phyloP scores from a whole-genome alignment of 805 yeast species.

The Debaryomyces castellii region DNA sequence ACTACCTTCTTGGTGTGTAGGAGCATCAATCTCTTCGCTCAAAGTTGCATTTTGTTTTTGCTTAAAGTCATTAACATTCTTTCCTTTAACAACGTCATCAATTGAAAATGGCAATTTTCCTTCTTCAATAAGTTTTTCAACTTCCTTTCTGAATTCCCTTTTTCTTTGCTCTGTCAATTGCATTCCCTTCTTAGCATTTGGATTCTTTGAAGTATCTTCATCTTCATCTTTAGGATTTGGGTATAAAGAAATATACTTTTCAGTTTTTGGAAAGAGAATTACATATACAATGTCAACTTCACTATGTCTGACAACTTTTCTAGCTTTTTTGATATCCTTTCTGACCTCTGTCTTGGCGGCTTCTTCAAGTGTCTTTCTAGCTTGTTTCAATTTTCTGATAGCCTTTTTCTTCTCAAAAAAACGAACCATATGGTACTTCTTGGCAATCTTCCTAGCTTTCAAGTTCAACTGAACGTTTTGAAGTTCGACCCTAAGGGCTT shows the following conservation, averaged over 20 bases:
- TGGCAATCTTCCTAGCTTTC: slow-evolving; percentile 52
- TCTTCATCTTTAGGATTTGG: slow-evolving; percentile 43
- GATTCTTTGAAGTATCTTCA: slow-evolving; percentile 18
- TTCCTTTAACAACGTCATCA: slow-evolving; percentile 46
- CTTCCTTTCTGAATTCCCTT: slow-evolving; percentile 45
- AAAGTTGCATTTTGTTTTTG: slow-evolving; percentile 13
- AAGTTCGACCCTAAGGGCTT: slow-evolving; percentile 61
- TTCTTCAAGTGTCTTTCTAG: slow-evolving; percentile 37
- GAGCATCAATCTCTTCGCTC: slow-evolving; percentile 43
- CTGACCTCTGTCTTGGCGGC: slow-evolving; percentile 31
- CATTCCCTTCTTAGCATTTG: slow-evolving; percentile 42
- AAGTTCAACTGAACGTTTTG: slow-evolving; percentile 44
- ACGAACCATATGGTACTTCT: slow-evolving; percentile 88
- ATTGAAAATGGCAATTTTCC: slow-evolving; percentile 54
- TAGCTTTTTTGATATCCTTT: slow-evolving; percentile 42
- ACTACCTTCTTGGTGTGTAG: slow-evolving; percentile 30
- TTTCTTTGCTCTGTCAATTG: slow-evolving; percentile 43
- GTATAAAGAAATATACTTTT: slow-evolving; percentile 77
- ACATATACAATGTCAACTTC: slow-evolving; percentile 75
- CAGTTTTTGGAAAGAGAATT: slow-evolving; percentile 71
- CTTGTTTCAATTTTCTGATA: slow-evolving; percentile 60
- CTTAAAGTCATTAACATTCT: slow-evolving; percentile 24
- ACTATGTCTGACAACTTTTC: slow-evolving; percentile 52
- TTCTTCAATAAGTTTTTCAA: slow-evolving; percentile 51
- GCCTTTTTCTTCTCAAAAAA: slow-evolving; percentile 92